Evolutionary conservation across 2,329 filamentous ascomycete genomes (phyloP), one percentile per base, ranked within the genome.

Genomic region (Clonostachys rhizophaga): DNA sequence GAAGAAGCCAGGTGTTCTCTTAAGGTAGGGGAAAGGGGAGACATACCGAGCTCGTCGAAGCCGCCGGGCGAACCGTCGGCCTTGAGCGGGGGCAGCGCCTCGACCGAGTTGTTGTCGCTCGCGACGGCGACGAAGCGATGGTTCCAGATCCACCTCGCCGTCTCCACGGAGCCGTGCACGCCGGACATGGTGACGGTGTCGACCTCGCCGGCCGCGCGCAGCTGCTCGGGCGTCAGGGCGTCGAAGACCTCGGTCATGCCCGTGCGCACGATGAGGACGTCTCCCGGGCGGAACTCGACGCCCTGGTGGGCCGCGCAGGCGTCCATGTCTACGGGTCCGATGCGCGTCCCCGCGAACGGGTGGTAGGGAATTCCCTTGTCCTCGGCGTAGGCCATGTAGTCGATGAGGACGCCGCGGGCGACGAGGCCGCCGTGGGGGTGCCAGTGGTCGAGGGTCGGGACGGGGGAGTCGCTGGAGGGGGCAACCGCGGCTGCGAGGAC

Each of bases 141-240:
- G 56, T 89, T 82, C 68, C 87, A 85, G 49, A 89, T 52, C 84
- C 84, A 89, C 46, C 79, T 75, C 8, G 80, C 67, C 5, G 83
- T 74, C 41, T 75, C 74, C 43, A 78, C 64, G 3, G 56, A 58
- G 0, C 72, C 75, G 37, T 81, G 66, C 40, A 75, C 55, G 8
- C 76, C 64, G 20, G 67, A 55, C 5, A 69, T 39, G 14, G 36
- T 18, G 14, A 39, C 14, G 0, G 51, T 47, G 10, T 55, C 48
- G 45, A 71, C 54, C 49, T 67, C 68, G 24, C 2, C 24, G 24
- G 24, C 24, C 2, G 24, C 24, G 7, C 51, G 58, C 10, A 69
- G 55, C 10, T 66, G 62, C 3, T 63, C 61, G 0, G 58, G 56
- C 2, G 58, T 64, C 9, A 72, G 75, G 5, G 63, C 62, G 53